Evolutionary conservation across 768 basidiomycete genomes (phyloP), one percentile per base, ranked within the genome.

Genomic region (Pleurotus giganteus): DNA sequence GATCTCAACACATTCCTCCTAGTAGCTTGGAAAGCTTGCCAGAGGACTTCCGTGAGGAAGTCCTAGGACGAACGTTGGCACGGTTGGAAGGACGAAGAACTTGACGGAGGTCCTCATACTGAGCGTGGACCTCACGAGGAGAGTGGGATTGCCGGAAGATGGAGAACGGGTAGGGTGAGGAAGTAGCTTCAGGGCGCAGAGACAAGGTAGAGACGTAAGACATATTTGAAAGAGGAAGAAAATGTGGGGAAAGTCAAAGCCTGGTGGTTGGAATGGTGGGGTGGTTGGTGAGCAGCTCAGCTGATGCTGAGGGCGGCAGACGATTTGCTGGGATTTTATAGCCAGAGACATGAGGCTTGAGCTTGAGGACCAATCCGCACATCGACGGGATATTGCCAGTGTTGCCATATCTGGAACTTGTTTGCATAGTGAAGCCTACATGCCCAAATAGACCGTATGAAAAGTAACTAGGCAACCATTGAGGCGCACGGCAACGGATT

Each of bases 81-180:
- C 58, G 58, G 60, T 60, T 68, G 31, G 66, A 65, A 19, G 69
- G 63, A 46, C 68, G 67, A 29, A 74, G 60, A 55, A 64, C 63
- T 58, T 66, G 69, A 19, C 71, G 68, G 53, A 77, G 63, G 58
- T 75, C 71, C 44, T 71, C 67, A 58, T 72, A 76, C 58, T 70
- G 69, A 42, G 65, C 58, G 57, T 75, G 69, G 3, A 68, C 63
- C 42, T 76, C 71, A 36, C 75, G 72, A 23, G 75, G 72, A 3
- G 68, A 70, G 37, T 71, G 69, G 21, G 69, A 59, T 17, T 64
- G 61, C 47, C 69, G 65, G 58, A 74, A 73, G 61, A 75, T 62
- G 62, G 60, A 61, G 65, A 75, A 74, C 43, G 65, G 56, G 54
- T 66, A 65, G 1, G 64, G 58, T 19, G 62, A 58, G 34, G 64